phyloP scores from a whole-genome alignment of 805 yeast genomes.

The Cyberlindnera nakhonratchasimensis region DNA sequence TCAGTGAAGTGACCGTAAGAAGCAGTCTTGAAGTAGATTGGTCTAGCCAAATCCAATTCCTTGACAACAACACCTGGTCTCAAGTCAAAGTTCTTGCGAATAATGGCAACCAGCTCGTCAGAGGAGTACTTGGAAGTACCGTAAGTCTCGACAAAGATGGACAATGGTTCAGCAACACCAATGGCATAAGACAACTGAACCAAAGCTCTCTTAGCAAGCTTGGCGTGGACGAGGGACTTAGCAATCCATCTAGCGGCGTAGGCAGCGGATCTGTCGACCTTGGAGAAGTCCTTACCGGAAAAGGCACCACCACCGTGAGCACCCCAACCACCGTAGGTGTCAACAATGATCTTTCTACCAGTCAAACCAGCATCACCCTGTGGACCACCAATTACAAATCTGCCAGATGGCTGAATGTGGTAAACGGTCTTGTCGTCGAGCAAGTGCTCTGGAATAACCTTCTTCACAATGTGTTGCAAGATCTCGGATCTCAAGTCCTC shows the following conservation, averaged over 20 bases:
- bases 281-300: slow-evolving; percentile 99
- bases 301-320: slow-evolving; percentile 99
- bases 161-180: slow-evolving; percentile 99
- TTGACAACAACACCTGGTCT: slow-evolving; percentile 99
- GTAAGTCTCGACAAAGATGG: slow-evolving; percentile 95
- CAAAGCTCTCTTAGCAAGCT: slow-evolving; percentile 93
- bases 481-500: slow-evolving; percentile 84
- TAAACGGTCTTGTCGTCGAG: slow-evolving; percentile 93
- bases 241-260: slow-evolving; percentile 99
- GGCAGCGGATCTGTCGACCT: slow-evolving; percentile 99
- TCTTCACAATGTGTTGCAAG: slow-evolving; percentile 75
- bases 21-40: slow-evolving; percentile 98
- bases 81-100: slow-evolving; percentile 92
- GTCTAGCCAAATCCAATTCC: slow-evolving; percentile 97
- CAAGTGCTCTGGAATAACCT: slow-evolving; percentile 86
- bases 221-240: slow-evolving; percentile 92
- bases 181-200: slow-evolving; percentile 99
- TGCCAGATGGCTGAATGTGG: slow-evolving; percentile 99
- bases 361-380: slow-evolving; percentile 99
- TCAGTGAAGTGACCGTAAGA: slow-evolving; percentile 99
- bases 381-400: slow-evolving; percentile 99
- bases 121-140: slow-evolving; percentile 93
- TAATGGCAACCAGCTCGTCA: slow-evolving; percentile 85
- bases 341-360: slow-evolving; percentile 99
- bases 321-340: slow-evolving; percentile 99